Base-by-base conservation (phyloP, 2,329 filamentous ascomycete genomes). In the Cladorrhinum sp. region DNA sequence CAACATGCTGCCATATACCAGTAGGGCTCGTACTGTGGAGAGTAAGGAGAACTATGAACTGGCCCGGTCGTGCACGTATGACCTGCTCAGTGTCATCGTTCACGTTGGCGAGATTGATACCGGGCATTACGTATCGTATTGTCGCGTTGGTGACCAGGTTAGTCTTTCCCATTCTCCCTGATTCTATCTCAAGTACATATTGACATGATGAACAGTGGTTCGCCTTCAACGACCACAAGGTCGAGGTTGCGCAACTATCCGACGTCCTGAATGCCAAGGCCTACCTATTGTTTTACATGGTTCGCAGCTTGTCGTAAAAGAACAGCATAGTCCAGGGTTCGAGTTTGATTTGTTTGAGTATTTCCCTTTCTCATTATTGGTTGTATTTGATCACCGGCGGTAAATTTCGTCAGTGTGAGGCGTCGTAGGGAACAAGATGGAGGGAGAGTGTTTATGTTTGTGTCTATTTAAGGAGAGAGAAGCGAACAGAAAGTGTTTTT, bases 91-190 rank as follows among this genome's bases (percentile, higher is more conserved):
- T 64, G 93, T 96, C 2, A 89, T 98, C 22, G 93, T 96, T 41
- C 93, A 98, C 71, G 91, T 96, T 62, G 93, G 93, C 55, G 92
- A 93, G 74, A 89, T 97, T 60, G 92, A 97, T 69, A 92, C 91
- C 1, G 93, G 93, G 16, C 92, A 97, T 72, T 97, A 96, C 70
- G 87, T 93, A 59, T 91, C 89, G n/a, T 97, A 96, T 73, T 92
- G 90, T 62, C 81, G 91, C 51, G 89, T 93, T 61, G 90, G 88
- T 3, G 89, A 91, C 58, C 85, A 90, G 79, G 84, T 85, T 73
- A 64, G 79, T 71, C 16, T 38, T 23, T 22, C 54, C 12, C 12
- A 18, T n/a, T 20, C 12, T 23, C 16, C 38, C 27, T 54, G n/a
- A 7, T 18, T 56, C 64, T 45, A 68, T 32, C 6, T 4, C n/a